These are phyloP conservation scores for Fonsecaea nubica DNA, from an alignment of 2,329 filamentous ascomycete species.

Conservation along the genomic window DNA sequence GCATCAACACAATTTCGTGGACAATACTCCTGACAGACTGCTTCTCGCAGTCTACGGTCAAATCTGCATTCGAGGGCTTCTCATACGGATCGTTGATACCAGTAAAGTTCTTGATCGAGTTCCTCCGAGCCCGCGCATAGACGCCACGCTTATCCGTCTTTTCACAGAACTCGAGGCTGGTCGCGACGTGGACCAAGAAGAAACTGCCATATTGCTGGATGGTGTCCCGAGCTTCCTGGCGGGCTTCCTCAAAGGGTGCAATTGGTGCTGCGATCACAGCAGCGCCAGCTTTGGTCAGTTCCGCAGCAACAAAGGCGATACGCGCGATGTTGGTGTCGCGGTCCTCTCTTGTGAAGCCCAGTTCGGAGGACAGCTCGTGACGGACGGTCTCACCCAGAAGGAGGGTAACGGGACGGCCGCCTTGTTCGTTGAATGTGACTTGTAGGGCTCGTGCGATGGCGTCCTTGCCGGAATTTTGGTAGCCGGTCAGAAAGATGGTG, in stretches of 20 bases:
- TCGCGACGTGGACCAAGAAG: conserved; percentile 94
- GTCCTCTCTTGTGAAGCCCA: conserved; percentile 92
- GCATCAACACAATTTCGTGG: conserved; percentile 91
- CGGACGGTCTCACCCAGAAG: conserved; percentile 95
- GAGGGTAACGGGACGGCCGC: conserved; percentile 90
- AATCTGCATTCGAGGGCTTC: conserved; percentile 76
- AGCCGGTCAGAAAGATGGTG: conserved; percentile 97
- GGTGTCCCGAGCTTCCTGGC: conserved; percentile 78
- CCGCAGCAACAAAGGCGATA: conserved; percentile 93
- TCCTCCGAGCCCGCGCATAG: conserved; percentile 80
- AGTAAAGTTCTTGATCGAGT: conserved; percentile 97
- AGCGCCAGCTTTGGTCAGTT: conserved; percentile 89
- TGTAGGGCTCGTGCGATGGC: conserved; percentile 94
- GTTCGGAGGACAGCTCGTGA: conserved; percentile 87
- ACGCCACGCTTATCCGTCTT: conserved; percentile 93
- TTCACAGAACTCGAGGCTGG: conserved; percentile 89
- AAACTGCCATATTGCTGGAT: conserved; percentile 89
- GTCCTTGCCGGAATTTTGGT: conserved; percentile 96
- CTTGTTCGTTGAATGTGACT: conserved; percentile 97
- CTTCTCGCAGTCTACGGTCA: conserved; percentile 84
- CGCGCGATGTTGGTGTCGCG: conserved; percentile 93
- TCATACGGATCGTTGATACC: conserved; percentile 98
- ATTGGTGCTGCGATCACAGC: conserved; percentile 97
- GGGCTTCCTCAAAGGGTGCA: conserved; percentile 83
- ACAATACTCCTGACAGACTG: conserved; percentile 90